Conservation (phyloP, 2,329 filamentous ascomycete species). For the Colletotrichum magnum region DNA sequence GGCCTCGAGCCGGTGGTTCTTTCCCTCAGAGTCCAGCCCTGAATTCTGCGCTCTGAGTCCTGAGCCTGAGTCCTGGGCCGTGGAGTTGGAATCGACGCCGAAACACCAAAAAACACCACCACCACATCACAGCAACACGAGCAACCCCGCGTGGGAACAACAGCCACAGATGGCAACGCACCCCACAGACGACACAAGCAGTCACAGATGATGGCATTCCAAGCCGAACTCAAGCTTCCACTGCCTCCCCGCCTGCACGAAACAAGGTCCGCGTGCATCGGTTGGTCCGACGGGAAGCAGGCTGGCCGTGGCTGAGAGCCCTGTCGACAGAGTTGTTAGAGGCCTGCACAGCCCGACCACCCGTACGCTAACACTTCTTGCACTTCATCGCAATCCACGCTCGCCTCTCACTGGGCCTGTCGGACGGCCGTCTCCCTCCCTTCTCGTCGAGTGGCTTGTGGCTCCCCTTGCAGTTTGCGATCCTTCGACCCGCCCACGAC, state of each 20-base stretch:
- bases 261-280: conserved; percentile 29
- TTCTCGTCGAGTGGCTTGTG: conserved; percentile 18
- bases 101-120: not conserved
- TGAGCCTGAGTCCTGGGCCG: not conserved
- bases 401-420: not conserved
- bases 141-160: conserved; percentile 3
- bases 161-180: conserved; percentile 8
- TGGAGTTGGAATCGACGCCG: too few relatives aligned
- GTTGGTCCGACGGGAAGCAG: conserved; percentile 27
- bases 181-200: conserved; percentile 23
- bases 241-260: conserved; percentile 19
- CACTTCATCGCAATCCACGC: conserved; percentile 3
- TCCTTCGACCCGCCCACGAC: conserved; percentile 18
- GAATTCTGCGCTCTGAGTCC: not conserved
- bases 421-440: too few relatives aligned
- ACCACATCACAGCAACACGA: conserved; percentile 1
- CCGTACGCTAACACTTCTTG: conserved; percentile 13
- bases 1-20: not conserved
- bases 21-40: not conserved
- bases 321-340: conserved; percentile 23
- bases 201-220: conserved; percentile 18
- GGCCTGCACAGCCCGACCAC: conserved; percentile 27
- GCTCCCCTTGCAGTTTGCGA: conserved; percentile 33
- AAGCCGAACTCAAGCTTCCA: conserved; percentile 20
- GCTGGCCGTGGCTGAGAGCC: conserved; percentile 30